Conservation (phyloP, 202 grass and related monocot species). For the Hordeum pubiflorum region DNA sequence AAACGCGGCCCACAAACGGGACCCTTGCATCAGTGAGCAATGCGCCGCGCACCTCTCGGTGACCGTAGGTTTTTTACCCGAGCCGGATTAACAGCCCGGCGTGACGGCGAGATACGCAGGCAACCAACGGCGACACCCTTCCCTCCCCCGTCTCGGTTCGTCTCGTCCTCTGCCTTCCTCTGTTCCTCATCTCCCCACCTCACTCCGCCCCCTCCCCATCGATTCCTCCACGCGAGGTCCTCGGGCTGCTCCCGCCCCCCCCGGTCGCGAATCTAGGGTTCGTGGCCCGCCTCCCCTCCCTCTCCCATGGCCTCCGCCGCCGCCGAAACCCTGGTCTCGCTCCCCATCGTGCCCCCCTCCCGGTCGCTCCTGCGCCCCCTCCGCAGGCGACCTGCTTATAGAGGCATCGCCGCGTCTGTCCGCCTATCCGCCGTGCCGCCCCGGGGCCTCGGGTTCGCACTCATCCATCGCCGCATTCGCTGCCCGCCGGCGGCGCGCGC, state of each 20-base stretch:
- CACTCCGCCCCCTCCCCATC: background rate
- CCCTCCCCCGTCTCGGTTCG: background rate
- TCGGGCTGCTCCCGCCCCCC: background rate
- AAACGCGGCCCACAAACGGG: background rate
- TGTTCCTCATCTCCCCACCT: conserved; percentile 25
- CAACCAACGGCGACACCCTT: conserved; percentile 4
- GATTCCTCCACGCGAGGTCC: conserved; percentile 20
- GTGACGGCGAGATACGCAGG: conserved; percentile 36
- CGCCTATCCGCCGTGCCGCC: conserved; percentile 37
- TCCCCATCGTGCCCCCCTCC: conserved; percentile 33
- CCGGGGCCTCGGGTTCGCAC: conserved; percentile 32
- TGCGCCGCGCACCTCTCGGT: background rate
- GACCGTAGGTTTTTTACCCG: background rate
- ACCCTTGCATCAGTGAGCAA: background rate
- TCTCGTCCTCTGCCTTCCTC: conserved; percentile 34
- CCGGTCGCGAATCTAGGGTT: conserved; percentile 22
- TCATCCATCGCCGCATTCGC: conserved; percentile 26
- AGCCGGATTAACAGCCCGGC: background rate
- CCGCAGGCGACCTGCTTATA: conserved; percentile 16
- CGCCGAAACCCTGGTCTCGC: conserved; percentile 46
- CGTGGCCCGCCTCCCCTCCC: background rate
- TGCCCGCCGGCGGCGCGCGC: conserved; percentile 48
- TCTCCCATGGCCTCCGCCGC: conserved; percentile 45
- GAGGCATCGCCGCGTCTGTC: background rate
- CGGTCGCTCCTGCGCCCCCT: conserved; percentile 35